Percentiles rank a stretch among this genome's conserved stretches.
phyloP scores from a whole-genome alignment of 1,284 basidiomycete species.

The Tremellales sp. region DNA sequence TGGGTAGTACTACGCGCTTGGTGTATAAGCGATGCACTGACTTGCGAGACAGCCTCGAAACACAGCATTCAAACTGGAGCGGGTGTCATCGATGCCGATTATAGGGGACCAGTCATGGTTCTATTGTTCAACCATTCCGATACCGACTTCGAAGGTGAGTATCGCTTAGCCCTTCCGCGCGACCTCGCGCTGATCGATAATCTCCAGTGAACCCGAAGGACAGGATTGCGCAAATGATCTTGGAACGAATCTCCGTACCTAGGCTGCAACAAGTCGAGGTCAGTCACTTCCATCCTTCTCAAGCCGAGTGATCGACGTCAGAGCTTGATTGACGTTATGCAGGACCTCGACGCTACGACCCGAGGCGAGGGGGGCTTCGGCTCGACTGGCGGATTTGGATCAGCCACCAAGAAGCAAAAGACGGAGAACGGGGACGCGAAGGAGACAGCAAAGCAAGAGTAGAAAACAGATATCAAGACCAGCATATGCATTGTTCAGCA shows the following conservation, averaged over 20 bases:
- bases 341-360: slow-evolving; percentile 73
- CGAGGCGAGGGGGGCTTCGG: slow-evolving; percentile 89
- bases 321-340: no score
- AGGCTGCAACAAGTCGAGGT: slow-evolving; percentile 81
- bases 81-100: slow-evolving; percentile 94
- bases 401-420: slow-evolving; percentile 21
- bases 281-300: slow-evolving; percentile 30
- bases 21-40: neutral
- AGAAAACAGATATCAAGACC: no score
- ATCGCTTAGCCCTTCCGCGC: neutral
- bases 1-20: slow-evolving; percentile 53
- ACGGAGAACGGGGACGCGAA: slow-evolving; percentile 13
- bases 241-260: slow-evolving; percentile 85
- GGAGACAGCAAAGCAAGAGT: neutral
- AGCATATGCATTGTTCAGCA: no score
- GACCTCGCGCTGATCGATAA: neutral
- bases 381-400: slow-evolving; percentile 69
- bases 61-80: slow-evolving; percentile 97
- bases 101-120: slow-evolving; percentile 88
- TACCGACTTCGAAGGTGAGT: slow-evolving; percentile 75
- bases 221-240: slow-evolving; percentile 87
- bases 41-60: slow-evolving; percentile 66
- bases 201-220: slow-evolving; percentile 78
- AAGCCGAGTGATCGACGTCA: no score
- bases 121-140: slow-evolving; percentile 90